Evolutionary conservation across 2,329 filamentous ascomycete genomes (phyloP).

Genomic region (Clonostachys rhizophaga): DNA sequence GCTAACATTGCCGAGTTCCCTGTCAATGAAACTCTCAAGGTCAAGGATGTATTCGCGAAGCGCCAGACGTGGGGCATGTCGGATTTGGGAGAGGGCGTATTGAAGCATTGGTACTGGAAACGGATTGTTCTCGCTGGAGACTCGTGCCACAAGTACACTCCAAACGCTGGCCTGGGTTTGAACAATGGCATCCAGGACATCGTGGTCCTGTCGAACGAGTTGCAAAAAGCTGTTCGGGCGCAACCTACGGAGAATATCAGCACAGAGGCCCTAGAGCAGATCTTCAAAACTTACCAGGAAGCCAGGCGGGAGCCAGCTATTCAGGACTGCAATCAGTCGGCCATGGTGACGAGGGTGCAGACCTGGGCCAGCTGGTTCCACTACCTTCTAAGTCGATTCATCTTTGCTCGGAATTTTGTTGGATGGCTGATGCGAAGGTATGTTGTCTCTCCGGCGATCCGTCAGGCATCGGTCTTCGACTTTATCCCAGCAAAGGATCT

Average conservation of each 20-base stretch:
- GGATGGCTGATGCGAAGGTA: no score
- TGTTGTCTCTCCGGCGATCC: no score
- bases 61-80: constrained; percentile 14
- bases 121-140: constrained; percentile 23
- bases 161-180: constrained; percentile 17
- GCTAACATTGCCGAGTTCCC: constrained; percentile 16
- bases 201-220: constrained; percentile 11
- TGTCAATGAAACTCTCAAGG: constrained; percentile 13
- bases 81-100: constrained; percentile 28
- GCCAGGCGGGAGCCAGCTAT: neutral
- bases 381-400: neutral
- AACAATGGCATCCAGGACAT: constrained; percentile 21
- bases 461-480: no score
- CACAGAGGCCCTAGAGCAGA: neutral
- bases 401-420: no score
- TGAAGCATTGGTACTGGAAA: constrained; percentile 26
- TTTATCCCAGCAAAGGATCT: no score
- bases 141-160: constrained; percentile 21
- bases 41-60: constrained; percentile 20
- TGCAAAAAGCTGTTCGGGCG: neutral
- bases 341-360: neutral
- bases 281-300: neutral
- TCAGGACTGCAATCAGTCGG: neutral
- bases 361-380: neutral
- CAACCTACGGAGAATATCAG: no score